phyloP scores from a whole-genome alignment of 768 basidiomycete genomes.

The Myochromella boudieri region DNA sequence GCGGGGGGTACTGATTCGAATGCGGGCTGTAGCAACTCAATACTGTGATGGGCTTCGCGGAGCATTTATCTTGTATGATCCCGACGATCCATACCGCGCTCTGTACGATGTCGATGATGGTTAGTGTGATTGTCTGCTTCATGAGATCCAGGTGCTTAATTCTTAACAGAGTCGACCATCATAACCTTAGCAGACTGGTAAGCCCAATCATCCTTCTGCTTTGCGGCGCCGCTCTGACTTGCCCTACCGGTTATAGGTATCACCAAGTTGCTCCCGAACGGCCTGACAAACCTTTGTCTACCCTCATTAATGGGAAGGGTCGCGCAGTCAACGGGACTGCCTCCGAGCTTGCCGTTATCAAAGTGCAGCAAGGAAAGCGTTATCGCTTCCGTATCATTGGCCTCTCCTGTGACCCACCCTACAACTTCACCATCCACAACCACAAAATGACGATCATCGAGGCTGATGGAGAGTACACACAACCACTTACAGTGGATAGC shows the following conservation, averaged over 20 bases:
- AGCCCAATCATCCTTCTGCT: not conserved
- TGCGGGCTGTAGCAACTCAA: no score
- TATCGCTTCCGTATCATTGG: slow-evolving; percentile 37
- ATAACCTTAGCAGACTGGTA: not conserved
- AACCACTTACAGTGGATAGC: slow-evolving; percentile 41
- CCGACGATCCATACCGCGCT: not conserved
- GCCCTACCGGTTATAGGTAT: not conserved
- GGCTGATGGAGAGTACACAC: slow-evolving; percentile 43
- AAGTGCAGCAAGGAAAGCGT: slow-evolving; percentile 28
- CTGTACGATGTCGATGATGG: not conserved
- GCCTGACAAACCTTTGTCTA: slow-evolving; percentile 12
- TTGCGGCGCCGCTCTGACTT: not conserved
- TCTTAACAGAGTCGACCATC: no score
- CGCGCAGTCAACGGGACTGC: slow-evolving; percentile 25
- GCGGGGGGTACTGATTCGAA: not conserved
- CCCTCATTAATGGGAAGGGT: slow-evolving; percentile 39
- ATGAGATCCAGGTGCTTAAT: not conserved
- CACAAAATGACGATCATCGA: slow-evolving; percentile 49
- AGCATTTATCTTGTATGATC: not conserved
- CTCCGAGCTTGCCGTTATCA: slow-evolving; percentile 30
- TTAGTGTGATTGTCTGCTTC: not conserved
- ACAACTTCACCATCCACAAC: slow-evolving; percentile 44
- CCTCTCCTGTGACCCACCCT: slow-evolving; percentile 34
- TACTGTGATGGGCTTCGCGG: no score
- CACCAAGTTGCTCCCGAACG: not conserved